These are phyloP conservation scores for Davidsoniella australis DNA, from an alignment of 2,329 filamentous ascomycete genomes.

Conservation along the genomic window DNA sequence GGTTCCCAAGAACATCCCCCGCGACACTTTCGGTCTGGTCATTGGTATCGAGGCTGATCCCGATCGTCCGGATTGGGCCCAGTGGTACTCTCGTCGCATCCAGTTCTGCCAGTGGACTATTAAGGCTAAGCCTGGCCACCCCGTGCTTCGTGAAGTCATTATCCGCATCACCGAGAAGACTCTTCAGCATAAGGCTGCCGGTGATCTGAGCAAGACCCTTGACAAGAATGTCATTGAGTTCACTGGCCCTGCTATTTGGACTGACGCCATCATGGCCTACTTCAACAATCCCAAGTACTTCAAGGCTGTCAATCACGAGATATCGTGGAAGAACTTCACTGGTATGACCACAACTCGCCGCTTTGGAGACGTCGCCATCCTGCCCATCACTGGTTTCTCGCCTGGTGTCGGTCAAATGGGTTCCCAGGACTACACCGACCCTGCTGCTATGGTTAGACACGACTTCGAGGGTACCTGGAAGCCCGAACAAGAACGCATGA, in stretches of 20 bases:
- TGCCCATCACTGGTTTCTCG: conserved; percentile 95
- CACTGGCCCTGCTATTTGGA: conserved; percentile 89
- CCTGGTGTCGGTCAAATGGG: conserved; percentile 90
- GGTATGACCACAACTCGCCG: conserved; percentile 69
- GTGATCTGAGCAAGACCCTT: conserved; percentile 37
- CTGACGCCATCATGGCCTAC: conserved; percentile 77
- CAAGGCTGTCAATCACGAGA: conserved; percentile 51
- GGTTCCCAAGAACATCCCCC: conserved; percentile 65
- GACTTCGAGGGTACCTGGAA: conserved; percentile 91
- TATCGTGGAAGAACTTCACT: conserved; percentile 80
- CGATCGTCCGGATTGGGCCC: conserved; percentile 75
- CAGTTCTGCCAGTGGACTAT: conserved; percentile 99
- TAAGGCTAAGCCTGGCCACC: conserved; percentile 85
- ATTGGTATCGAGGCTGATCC: conserved; percentile 94
- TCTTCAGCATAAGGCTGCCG: conserved; percentile 51
- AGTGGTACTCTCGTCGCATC: conserved; percentile 92
- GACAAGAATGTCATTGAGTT: conserved; percentile 78
- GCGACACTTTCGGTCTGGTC: conserved; percentile 65
- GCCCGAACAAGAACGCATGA: conserved; percentile 52
- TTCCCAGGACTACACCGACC: conserved; percentile 71
- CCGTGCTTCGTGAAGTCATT: conserved; percentile 75
- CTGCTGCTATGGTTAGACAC: conserved; percentile 95
- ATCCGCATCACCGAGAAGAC: conserved; percentile 71
- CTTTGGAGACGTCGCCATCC: conserved; percentile 79
- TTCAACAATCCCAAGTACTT: conserved; percentile 88